Conservation (phyloP, 345 rosid genomes). For the Streptanthus diversifolius region DNA sequence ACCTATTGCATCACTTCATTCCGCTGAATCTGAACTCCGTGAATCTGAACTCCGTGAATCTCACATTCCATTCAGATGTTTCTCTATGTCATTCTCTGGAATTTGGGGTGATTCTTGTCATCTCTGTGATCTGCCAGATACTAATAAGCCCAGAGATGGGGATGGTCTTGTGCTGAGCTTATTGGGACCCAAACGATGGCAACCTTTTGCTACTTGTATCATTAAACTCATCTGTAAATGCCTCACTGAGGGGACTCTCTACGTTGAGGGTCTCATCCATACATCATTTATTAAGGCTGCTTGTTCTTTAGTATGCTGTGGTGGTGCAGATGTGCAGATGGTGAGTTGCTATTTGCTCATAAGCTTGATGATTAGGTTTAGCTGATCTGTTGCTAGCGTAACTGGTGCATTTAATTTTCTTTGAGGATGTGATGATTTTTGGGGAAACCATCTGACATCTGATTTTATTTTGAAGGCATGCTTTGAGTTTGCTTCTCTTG, state of each 20-base stretch:
- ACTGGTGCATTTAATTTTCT: slow-evolving; percentile 29
- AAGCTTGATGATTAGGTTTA: slow-evolving; percentile 20
- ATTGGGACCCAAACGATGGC: slow-evolving; percentile 63
- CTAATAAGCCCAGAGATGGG: slow-evolving; percentile 58
- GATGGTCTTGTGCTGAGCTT: slow-evolving; percentile 66
- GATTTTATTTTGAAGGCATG: slow-evolving; percentile 74
- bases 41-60: slow-evolving; percentile 27
- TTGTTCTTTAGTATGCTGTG: slow-evolving; percentile 72
- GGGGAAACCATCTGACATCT: slow-evolving; percentile 47
- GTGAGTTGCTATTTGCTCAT: slow-evolving; percentile 40
- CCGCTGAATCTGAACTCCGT: slow-evolving; percentile 34
- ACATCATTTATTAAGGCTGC: slow-evolving; percentile 59
- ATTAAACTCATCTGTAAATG: slow-evolving; percentile 80
- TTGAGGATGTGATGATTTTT: slow-evolving; percentile 27
- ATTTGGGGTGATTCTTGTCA: slow-evolving; percentile 47
- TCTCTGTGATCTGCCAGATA: slow-evolving; percentile 63
- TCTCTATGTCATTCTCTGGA: slow-evolving; percentile 53
- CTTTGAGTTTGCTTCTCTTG: slow-evolving; percentile 76
- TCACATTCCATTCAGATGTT: slow-evolving; percentile 58
- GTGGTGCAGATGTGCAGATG: slow-evolving; percentile 83
- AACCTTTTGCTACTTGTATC: slow-evolving; percentile 70
- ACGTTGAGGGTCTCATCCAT: slow-evolving; percentile 75
- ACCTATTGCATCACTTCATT: slow-evolving; percentile 42
- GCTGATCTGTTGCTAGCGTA: slow-evolving; percentile 7
- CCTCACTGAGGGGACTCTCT: slow-evolving; percentile 83